A percentile compares a stretch with the other conserved stretches of the same genome.
phyloP scores from a whole-genome alignment of 2,329 filamentous ascomycete species.

The Cladophialophora carrionii region DNA sequence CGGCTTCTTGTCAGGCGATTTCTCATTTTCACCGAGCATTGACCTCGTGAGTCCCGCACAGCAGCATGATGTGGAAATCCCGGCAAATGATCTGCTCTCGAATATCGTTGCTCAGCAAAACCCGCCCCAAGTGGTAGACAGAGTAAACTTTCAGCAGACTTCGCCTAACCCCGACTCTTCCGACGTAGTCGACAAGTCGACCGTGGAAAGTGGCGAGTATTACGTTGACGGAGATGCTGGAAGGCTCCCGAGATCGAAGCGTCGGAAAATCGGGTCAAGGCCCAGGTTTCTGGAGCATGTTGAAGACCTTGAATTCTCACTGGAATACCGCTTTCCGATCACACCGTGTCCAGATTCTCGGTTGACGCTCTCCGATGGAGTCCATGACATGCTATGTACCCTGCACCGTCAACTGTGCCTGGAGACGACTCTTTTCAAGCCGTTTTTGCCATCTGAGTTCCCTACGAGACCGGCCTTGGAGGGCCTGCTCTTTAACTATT shows the following conservation, averaged over 20 bases:
- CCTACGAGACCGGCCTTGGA: constrained; percentile 11
- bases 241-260: constrained; percentile 38
- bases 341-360: too few species aligned
- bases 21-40: constrained; percentile 18
- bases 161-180: background rate
- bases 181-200: background rate
- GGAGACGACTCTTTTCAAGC: too few species aligned
- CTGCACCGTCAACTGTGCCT: too few species aligned
- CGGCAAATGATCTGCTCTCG: background rate
- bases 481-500: constrained; percentile 20
- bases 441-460: too few species aligned
- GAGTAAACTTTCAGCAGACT: too few species aligned
- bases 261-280: constrained; percentile 24
- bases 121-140: too few species aligned
- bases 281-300: background rate
- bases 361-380: too few species aligned
- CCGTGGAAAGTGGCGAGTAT: constrained; percentile 35
- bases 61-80: background rate
- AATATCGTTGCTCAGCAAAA: too few species aligned
- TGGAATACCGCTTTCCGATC: too few species aligned
- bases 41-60: constrained; percentile 13
- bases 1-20: constrained; percentile 18
- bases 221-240: constrained; percentile 40
- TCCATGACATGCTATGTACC: too few species aligned
- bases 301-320: too few species aligned